Evolutionary conservation across 1,284 basidiomycete species (phyloP).

Genomic region (Mycena citricolor): DNA sequence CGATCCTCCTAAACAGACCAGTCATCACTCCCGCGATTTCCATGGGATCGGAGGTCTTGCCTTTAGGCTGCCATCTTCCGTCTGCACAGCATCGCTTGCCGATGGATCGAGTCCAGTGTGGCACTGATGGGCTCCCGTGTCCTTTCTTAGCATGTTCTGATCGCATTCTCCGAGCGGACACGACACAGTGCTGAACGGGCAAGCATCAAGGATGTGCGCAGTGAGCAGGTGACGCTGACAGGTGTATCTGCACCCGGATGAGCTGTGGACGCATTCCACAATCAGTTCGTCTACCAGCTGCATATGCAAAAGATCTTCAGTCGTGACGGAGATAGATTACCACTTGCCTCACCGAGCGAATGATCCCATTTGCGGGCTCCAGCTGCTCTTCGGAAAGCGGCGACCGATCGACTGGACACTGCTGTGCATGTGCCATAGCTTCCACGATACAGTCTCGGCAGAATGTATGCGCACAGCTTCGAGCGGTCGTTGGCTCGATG

Average conservation of each 20-base stretch:
- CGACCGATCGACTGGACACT: conserved; percentile 84
- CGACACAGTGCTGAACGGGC: conserved; percentile 54
- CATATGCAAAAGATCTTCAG: conserved; percentile 10
- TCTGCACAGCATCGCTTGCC: no score
- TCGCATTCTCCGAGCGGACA: conserved; percentile 53
- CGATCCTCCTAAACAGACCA: conserved; percentile 34
- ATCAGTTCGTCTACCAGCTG: conserved; percentile 84
- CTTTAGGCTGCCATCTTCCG: no score
- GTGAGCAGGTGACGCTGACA: conserved; percentile 72
- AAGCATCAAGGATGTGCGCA: conserved; percentile 61
- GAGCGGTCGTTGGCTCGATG: conserved; percentile 69
- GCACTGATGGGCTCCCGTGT: conserved; percentile 41
- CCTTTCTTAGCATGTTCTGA: conserved; percentile 44
- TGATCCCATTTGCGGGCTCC: conserved; percentile 61
- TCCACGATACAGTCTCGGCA: conserved; percentile 73
- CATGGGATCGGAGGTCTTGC: no score
- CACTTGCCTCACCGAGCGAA: conserved; percentile 62
- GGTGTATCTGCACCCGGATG: conserved; percentile 60
- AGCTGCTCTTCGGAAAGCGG: conserved; percentile 56
- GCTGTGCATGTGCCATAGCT: conserved; percentile 60
- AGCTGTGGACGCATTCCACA: conserved; percentile 67
- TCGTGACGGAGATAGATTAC: conserved; percentile 20
- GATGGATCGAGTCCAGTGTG: conserved; percentile 13
- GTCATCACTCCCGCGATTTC: no score
- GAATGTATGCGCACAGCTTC: conserved; percentile 80